Evolutionary conservation across 495 filamentous ascomycete genomes (phyloP).

Genomic region (Hypoxylon perforatum): DNA sequence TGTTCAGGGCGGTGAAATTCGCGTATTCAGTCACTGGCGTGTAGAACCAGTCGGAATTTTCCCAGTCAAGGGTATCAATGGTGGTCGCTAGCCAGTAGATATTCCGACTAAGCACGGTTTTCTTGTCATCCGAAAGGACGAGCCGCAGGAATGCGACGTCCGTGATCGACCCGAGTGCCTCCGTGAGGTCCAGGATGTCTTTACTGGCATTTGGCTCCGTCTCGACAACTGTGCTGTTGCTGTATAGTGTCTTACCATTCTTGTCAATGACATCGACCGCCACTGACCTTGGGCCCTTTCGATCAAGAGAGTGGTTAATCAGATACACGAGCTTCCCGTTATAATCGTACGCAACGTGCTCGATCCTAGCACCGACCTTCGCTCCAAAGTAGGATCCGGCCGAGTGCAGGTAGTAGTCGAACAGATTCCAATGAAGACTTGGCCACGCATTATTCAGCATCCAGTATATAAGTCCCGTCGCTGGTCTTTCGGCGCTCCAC

Average conservation of each 20-base stretch:
- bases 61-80: slow-evolving; percentile 65
- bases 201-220: slow-evolving; percentile 55
- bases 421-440: slow-evolving; percentile 72
- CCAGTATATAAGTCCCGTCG: slow-evolving; percentile 74
- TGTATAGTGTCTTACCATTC: slow-evolving; percentile 56
- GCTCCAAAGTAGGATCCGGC: slow-evolving; percentile 70
- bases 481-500: slow-evolving; percentile 63
- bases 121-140: slow-evolving; percentile 51
- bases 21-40: slow-evolving; percentile 67
- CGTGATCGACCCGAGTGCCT: slow-evolving; percentile 48
- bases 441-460: slow-evolving; percentile 76
- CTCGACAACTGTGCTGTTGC: slow-evolving; percentile 32
- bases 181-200: slow-evolving; percentile 43
- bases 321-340: slow-evolving; percentile 56
- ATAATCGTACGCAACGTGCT: slow-evolving; percentile 69
- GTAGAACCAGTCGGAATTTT: slow-evolving; percentile 65
- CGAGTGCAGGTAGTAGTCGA: slow-evolving; percentile 71
- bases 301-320: slow-evolving; percentile 66
- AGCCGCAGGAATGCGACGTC: slow-evolving; percentile 66
- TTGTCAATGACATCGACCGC: slow-evolving; percentile 60
- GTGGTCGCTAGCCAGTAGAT: slow-evolving; percentile 69
- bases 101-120: slow-evolving; percentile 62
- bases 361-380: slow-evolving; percentile 62
- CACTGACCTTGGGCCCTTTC: slow-evolving; percentile 55
- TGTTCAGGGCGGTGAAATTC: slow-evolving; percentile 61